Conservation (phyloP, 2,329 filamentous ascomycete genomes). For the Hymenoscyphus scutula region DNA sequence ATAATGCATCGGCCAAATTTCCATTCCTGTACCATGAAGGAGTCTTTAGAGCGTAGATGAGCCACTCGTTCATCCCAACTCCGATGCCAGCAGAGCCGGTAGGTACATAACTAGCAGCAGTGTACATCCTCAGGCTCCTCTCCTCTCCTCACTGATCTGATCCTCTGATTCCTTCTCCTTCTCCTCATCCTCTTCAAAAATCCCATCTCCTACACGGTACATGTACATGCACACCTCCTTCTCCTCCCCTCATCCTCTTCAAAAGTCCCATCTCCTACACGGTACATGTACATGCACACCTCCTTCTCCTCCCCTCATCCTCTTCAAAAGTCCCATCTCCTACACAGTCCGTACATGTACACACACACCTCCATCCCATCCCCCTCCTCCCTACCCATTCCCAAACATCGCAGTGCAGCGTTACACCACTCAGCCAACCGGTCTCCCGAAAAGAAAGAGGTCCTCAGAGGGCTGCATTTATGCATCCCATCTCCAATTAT, state of each 20-base stretch:
- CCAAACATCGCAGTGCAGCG: slow-evolving; percentile 1
- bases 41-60: neutral
- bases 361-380: too few species aligned
- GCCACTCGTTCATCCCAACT: neutral
- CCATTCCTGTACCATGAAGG: neutral
- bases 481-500: slow-evolving; percentile 19
- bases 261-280: too few species aligned
- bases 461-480: slow-evolving; percentile 3
- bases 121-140: neutral
- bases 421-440: slow-evolving; percentile 1
- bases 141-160: neutral
- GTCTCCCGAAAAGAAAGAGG: neutral
- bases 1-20: neutral
- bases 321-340: slow-evolving; percentile 2
- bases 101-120: too few species aligned
- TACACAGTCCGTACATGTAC: neutral
- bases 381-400: neutral
- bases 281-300: too few species aligned
- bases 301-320: too few species aligned
- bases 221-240: too few species aligned
- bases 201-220: too few species aligned
- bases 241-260: too few species aligned
- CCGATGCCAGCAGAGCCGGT: neutral
- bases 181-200: neutral
- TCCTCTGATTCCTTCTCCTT: neutral